Evolutionary conservation across 164 flowering plant genomes (phyloP).

Genomic region (Buxus sempervirens): DNA sequence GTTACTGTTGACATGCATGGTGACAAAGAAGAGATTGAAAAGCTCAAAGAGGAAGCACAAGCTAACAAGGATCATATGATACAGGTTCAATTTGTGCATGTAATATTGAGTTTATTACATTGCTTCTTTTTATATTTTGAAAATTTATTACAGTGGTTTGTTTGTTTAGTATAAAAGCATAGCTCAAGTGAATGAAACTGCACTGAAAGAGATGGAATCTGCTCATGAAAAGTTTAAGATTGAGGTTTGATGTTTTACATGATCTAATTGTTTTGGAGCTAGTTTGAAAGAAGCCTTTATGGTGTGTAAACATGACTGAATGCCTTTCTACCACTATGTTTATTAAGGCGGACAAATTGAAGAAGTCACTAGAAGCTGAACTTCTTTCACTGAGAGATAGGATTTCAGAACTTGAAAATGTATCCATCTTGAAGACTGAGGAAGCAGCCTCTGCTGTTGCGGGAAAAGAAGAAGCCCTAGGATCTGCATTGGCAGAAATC

Average conservation of each 20-base stretch:
- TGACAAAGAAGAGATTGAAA: slow-evolving; percentile 60
- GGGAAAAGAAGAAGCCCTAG: slow-evolving; percentile 65
- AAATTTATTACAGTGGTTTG: neutral
- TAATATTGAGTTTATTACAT: neutral
- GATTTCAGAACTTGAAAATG: slow-evolving; percentile 60
- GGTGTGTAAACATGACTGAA: neutral
- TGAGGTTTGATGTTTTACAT: slow-evolving; percentile 45
- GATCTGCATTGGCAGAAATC: slow-evolving; percentile 55
- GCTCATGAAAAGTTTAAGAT: slow-evolving; percentile 65
- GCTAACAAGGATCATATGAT: slow-evolving; percentile 82
- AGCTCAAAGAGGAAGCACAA: slow-evolving; percentile 56
- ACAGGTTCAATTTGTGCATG: slow-evolving; percentile 44
- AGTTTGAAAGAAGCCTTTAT: too few relatives aligned
- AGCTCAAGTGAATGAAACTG: slow-evolving; percentile 84
- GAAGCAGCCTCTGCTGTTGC: slow-evolving; percentile 57
- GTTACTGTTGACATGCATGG: slow-evolving; percentile 27
- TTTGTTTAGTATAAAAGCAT: slow-evolving; percentile 77
- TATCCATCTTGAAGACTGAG: slow-evolving; percentile 36
- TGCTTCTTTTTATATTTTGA: neutral
- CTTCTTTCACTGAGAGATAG: slow-evolving; percentile 50
- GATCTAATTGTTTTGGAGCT: neutral
- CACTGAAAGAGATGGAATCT: slow-evolving; percentile 75
- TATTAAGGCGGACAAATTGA: slow-evolving; percentile 60
- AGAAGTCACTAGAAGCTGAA: slow-evolving; percentile 67
- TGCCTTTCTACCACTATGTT: neutral